Evolutionary conservation across 2,329 filamentous ascomycete genomes (phyloP), one percentile per base, ranked within the genome.

Genomic region (Fusarium sororula): DNA sequence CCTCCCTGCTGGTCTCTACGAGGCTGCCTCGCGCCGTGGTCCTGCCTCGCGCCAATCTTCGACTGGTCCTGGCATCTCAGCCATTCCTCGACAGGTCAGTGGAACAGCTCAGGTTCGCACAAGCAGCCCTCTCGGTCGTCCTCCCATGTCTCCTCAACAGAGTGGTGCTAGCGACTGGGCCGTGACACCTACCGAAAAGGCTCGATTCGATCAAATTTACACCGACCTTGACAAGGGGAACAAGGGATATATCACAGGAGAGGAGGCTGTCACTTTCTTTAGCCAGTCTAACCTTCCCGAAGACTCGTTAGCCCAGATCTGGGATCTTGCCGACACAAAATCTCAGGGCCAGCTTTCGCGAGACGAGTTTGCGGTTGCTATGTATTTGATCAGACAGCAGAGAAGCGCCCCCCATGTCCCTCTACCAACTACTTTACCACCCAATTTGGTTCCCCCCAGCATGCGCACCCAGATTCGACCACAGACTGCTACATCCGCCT

Each of bases 301-400:
- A 80, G 96, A 98, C 78, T 90, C 90, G 15, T 86, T 99, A 60
- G 96, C 96, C 37, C 94, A 97, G 78, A 97, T 99, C 73, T 99
- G 96, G 96, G 96, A 99, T 81, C 89, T 99, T 37, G 93, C 96
- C 20, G 96, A 99, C 83, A 94, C 98, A 82, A 94, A 94, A 79
- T 96, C 94, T 13, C 93, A 95, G 76, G 96, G 96, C 17, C 92
- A 93, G 65, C 86, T 99, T 64, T 95, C 89, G 53, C 91, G 90
- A 77, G 96, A 99, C 75, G 95, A 98, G 78, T 99, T 99, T 80
- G 95, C 96, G 0, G 95, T 99, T 53, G 96, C 96, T 60, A 98
- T 99, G 95, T 97, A 97, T 80, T 87, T 99, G 57, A 98, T 99
- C 77, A 90, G 95, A 70, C 94, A 97, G 81, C 95, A 98, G 81